Base-by-base conservation (phyloP, 257 asterid genomes). In the Dorcoceras hygrometricum region DNA sequence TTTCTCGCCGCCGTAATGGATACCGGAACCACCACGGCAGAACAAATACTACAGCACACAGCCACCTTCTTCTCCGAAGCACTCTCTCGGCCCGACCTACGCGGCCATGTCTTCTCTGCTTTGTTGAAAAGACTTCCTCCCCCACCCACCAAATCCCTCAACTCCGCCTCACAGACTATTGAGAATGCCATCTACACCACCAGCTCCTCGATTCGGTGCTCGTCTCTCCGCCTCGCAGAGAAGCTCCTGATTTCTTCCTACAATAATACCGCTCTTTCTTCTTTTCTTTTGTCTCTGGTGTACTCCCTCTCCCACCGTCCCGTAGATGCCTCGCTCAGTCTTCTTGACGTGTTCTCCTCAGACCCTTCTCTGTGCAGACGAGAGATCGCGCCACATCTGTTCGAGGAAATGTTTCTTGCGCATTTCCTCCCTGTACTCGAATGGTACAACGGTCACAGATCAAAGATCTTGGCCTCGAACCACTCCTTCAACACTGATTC, bases 181-280 rank as follows among this genome's bases (percentile, higher is more conserved):
- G 88, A 87, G 74, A 85, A 66, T 36, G 85, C 95, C 16, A 55
- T 81, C 68, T 79, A 89, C 73, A 73, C 89, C 66, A 27, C 82
- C 48, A 71, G 73, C 72, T 59, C 83, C 59, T 62, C 87, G 24
- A 55, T 78, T 63, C 81, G 62, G 5, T 73, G 84, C 1, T 84
- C 95, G 12, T 87, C 93, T 18, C 93, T 89, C 75, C 87, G 82
- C 69, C 82, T 79, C 0, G 82, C 83, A 0, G 86, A 80, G 31
- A 87, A 75, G 58, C 84, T 85, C 73, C 94, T 86, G n/a, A n/a
- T n/a, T 68, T 71, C 73, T 28, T 79, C 87, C 57, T 71, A 61
- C 32, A 51, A 56, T 26, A 51, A 56, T 26, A 77, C 55, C 60
- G 57, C 86, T 2, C 81, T 81, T 70, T 81, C 91, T 2, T 76